Evolutionary conservation across 208 protist species (phyloP).

Genomic region (Novymonas esmeraldas): DNA sequence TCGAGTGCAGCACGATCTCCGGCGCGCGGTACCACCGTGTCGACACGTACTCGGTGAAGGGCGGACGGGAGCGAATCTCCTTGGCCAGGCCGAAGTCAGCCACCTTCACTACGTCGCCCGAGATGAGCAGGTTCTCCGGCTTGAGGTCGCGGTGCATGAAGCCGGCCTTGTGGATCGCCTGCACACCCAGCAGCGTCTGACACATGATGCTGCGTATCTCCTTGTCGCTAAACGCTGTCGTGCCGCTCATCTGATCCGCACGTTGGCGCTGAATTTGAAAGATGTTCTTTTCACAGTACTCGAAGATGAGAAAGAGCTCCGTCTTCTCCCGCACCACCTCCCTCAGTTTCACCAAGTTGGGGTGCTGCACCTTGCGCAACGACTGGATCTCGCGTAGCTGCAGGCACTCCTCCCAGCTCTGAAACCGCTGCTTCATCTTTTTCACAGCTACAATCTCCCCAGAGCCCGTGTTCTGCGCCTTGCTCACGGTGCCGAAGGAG

Average conservation of each 20-base stretch:
- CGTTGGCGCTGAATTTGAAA: constrained; percentile 96
- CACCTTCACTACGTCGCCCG: constrained; percentile 94
- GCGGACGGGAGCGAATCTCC: constrained; percentile 96
- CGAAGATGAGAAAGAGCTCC: constrained; percentile 98
- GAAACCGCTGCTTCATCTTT: constrained; percentile 98
- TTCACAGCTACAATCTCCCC: constrained; percentile 98
- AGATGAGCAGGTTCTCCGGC: constrained; percentile 92
- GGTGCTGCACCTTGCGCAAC: constrained; percentile 96
- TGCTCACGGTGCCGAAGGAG: constrained; percentile 97
- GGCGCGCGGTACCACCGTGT: constrained; percentile 98
- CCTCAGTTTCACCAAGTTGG: constrained; percentile 97
- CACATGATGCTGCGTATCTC: constrained; percentile 96
- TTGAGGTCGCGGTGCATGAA: constrained; percentile 96
- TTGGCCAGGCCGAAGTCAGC: constrained; percentile 97
- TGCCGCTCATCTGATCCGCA: constrained; percentile 70
- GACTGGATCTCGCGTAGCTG: constrained; percentile 96
- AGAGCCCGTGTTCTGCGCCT: constrained; percentile 89
- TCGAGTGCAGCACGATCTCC: constrained; percentile 97
- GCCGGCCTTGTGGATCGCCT: constrained; percentile 91
- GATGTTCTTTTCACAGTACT: constrained; percentile 97
- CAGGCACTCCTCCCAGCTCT: constrained; percentile 98
- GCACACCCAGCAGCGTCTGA: constrained; percentile 83
- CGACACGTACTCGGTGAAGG: constrained; percentile 98
- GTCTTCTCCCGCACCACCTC: constrained; percentile 98
- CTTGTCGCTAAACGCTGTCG: constrained; percentile 92